Conservation (phyloP, 2,329 filamentous ascomycete species). For the Aspergillus phoenicis region DNA sequence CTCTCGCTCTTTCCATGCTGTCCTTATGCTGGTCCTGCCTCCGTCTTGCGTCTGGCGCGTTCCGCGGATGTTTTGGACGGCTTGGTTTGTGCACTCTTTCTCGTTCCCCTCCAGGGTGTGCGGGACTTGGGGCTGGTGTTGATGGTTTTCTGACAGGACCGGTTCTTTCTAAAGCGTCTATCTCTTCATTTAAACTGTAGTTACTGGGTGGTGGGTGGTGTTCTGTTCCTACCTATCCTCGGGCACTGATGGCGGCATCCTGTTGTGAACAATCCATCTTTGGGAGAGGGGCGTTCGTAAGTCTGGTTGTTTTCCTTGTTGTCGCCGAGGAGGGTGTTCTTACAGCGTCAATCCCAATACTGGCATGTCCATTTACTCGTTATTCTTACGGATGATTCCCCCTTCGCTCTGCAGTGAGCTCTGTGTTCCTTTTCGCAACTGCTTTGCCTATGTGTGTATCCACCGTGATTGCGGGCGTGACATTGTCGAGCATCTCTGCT, state of each 20-base stretch:
- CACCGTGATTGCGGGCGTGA: not conserved
- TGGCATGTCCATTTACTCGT: conserved; percentile 16
- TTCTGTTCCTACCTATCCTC: conserved; percentile 10
- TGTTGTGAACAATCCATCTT: conserved; percentile 3
- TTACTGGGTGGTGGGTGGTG: conserved; percentile 18
- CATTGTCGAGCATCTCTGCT: not conserved
- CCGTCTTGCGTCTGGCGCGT: conserved; percentile 11
- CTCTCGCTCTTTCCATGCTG: conserved; percentile 14
- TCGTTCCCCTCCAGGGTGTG: conserved; percentile 14
- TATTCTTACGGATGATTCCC: conserved; percentile 35
- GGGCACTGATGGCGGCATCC: conserved; percentile 16
- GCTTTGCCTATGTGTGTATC: not conserved
- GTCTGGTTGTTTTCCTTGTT: conserved; percentile 11
- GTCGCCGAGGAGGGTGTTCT: conserved; percentile 5
- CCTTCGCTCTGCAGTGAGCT: conserved; percentile 21
- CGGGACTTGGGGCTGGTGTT: too few relatives aligned
- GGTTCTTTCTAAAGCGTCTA: conserved; percentile 14
- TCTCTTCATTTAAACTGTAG: conserved; percentile 26
- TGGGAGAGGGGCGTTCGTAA: conserved; percentile 15
- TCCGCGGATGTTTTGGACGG: not conserved
- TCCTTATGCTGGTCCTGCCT: conserved; percentile 9
- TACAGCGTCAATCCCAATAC: conserved; percentile 5
- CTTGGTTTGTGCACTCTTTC: conserved; percentile 6
- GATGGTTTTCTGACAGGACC: conserved; percentile 4
- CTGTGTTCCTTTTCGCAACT: conserved; percentile 8